A percentile compares a stretch with the other conserved stretches of the same genome.
These are phyloP conservation scores for Pseudogymnoascus sp. DNA, from an alignment of 2,329 filamentous ascomycete species.

Conservation along the genomic window DNA sequence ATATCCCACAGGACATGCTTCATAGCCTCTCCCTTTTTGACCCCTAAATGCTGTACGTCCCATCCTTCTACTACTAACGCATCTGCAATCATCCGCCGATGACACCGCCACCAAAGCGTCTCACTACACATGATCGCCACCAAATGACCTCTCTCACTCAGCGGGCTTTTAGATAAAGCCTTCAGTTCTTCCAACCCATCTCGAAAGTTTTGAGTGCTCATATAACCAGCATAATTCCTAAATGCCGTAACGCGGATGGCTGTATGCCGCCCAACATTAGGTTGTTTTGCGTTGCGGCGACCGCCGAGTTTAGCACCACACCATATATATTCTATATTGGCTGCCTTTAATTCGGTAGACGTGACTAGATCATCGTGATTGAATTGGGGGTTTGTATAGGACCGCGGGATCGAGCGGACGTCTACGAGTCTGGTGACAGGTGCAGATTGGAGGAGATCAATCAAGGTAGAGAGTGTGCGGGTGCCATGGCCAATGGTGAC, in stretches of 20 bases:
- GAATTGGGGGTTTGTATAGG: constrained; percentile 15
- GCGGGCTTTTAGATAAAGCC: background rate
- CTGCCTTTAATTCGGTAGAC: constrained; percentile 12
- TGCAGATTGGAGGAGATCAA: constrained; percentile 13
- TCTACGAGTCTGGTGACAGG: constrained; percentile 14
- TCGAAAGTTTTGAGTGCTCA: constrained; percentile 11
- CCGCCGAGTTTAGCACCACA: background rate
- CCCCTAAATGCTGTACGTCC: constrained; percentile 12
- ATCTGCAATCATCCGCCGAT: constrained; percentile 17
- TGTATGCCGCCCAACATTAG: constrained; percentile 11
- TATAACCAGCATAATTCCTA: constrained; percentile 15
- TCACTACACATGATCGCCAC: constrained; percentile 16
- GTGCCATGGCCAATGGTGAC: constrained; percentile 14
- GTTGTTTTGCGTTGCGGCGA: constrained; percentile 13
- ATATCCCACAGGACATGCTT: constrained; percentile 14
- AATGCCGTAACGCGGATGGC: constrained; percentile 15
- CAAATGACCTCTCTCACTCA: background rate
- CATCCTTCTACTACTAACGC: constrained; percentile 12
- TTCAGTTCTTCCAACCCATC: constrained; percentile 12
- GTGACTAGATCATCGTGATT: constrained; percentile 12
- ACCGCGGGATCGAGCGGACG: constrained; percentile 14
- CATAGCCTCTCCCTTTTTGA: constrained; percentile 11
- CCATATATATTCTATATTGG: constrained; percentile 12
- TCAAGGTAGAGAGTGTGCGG: constrained; percentile 12
- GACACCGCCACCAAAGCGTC: constrained; percentile 16